A percentile compares a stretch with the other conserved stretches of the same genome.
These are phyloP conservation scores for Aspergillus bombycis DNA, from an alignment of 2,329 filamentous ascomycete species.

Conservation along the genomic window DNA sequence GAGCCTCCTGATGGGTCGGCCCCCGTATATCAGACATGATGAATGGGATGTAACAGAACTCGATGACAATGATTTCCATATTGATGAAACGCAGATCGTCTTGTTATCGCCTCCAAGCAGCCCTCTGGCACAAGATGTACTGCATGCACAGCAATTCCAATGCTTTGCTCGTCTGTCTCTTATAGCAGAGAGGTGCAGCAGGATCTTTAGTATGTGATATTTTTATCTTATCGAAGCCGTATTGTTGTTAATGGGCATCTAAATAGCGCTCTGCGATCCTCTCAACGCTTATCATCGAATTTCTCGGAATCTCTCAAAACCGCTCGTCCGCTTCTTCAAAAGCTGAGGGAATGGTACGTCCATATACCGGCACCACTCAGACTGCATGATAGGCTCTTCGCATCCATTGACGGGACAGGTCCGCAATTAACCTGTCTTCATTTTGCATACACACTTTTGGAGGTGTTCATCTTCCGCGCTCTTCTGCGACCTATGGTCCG, in stretches of 20 bases:
- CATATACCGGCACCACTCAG: slow-evolving; percentile 22
- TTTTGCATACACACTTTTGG: slow-evolving; percentile 29
- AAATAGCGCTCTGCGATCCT: slow-evolving; percentile 27
- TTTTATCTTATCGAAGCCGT: background rate
- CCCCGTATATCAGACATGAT: slow-evolving; percentile 31
- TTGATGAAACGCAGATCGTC: slow-evolving; percentile 8
- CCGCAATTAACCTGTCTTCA: slow-evolving; percentile 22
- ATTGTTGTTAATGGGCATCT: background rate
- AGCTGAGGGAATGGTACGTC: slow-evolving; percentile 29
- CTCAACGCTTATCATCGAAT: slow-evolving; percentile 26
- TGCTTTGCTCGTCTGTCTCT: slow-evolving; percentile 21
- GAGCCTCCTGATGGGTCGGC: slow-evolving; percentile 33
- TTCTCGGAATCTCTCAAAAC: slow-evolving; percentile 25
- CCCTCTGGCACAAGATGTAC: background rate
- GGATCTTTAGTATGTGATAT: slow-evolving; percentile 24
- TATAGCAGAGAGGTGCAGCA: slow-evolving; percentile 30
- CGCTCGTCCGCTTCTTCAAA: slow-evolving; percentile 22
- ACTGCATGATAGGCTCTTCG: slow-evolving; percentile 14
- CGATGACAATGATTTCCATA: slow-evolving; percentile 25
- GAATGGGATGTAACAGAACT: slow-evolving; percentile 34
- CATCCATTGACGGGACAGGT: slow-evolving; percentile 10
- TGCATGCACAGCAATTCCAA: slow-evolving; percentile 16
- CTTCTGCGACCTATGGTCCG: slow-evolving; percentile 27
- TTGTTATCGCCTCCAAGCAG: background rate
- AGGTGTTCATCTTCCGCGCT: slow-evolving; percentile 30